Base-by-base conservation (phyloP, 2,329 filamentous ascomycete species). In the Neodidymelliopsis sp. region DNA sequence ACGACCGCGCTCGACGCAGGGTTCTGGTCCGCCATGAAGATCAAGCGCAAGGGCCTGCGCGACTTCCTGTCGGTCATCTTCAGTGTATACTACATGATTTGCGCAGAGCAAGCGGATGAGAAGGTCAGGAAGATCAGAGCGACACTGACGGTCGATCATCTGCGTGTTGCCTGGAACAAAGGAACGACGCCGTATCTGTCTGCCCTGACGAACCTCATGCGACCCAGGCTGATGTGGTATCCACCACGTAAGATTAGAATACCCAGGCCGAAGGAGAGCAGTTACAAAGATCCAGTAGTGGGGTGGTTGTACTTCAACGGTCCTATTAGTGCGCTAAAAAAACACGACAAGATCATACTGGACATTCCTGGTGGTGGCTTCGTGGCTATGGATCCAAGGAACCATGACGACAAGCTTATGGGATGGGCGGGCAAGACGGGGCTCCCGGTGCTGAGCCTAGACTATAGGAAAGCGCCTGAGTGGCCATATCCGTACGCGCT, bases 21-120 rank as follows among this genome's bases (percentile, higher is more conserved):
- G 1, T 99, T 97, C 73, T 99, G 94, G 94, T 96, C 91, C 0
- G 94, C 94, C 24, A 99, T 99, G 94, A 88, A 86, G 64, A 92
- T 99, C 56, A 84, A 84, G 47, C 80, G 80, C 36, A 91, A 89
- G 63, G 92, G 89, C 84, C 61, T 96, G 30, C 82, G 91, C 28
- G 92, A 97, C 69, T 69, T 96, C 11, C 84, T 89, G 8, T 91
- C 90, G 67, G 80, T 97, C 15, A 78, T 90, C 35, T 97, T 97
- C 73, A 90, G 90, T 0, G 69, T 88, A 9, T 99, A 96, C 74
- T 99, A 99, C 71, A 80, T 99, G 56, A 83, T 97, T 43, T 91
- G 92, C 11, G 91, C 94, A 0, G 93, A 97, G 73, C 88, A 91
- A 66, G 94, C 94, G 9, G 94, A 97, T 69, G 94, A 97, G 74